Evolutionary conservation across 306 rosid genomes (phyloP), one percentile per base, ranked within the genome.

Genomic region (Argentina anserina): DNA sequence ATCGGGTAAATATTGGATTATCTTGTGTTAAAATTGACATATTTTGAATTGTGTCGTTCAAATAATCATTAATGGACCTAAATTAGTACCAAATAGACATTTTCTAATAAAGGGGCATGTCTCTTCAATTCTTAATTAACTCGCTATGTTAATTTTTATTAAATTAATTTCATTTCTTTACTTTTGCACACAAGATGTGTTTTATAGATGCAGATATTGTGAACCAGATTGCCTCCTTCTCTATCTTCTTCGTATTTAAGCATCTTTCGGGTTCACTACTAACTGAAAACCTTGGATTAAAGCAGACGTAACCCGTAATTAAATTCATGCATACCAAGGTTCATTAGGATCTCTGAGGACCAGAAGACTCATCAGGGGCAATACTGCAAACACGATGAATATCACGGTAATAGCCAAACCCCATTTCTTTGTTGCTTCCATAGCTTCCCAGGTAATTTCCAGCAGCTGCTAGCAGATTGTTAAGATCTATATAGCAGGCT

Each of bases 341-440:
- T 72, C 49, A 58, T 59, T 18, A 8, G 76, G 39, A 20, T 59
- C 21, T 25, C 14, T 28, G 28, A 42, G 18, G 49, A 58, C 14
- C 15, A 59, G 31, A 11, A 42, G 42, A 41, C 33, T 10, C 11
- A 28, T 10, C 11, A 28, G 36, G 21, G 65, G 23, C 9, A 40
- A 18, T 15, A 6, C 55, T 14, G 66, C 64, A 18, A 42, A 11
- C 6, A 72, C 28, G 56, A 72, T 28, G 31, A 72, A 56, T 2
- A 31, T 39, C 42, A 59, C 41, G 67, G 56, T 41, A 0, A 20
- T 3, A 25, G 75, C 58, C 12, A 41, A 42, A 42, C 76, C 21
- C 52, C 76, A 58, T 59, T 59, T 41, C 33, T 41, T 56, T 26
- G 67, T 67, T 25, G 67, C 75, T 15, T 56, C 67, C 75, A 71